Base-by-base conservation (phyloP, 257 asterid species). In the Nicotiana tomentosiformis region DNA sequence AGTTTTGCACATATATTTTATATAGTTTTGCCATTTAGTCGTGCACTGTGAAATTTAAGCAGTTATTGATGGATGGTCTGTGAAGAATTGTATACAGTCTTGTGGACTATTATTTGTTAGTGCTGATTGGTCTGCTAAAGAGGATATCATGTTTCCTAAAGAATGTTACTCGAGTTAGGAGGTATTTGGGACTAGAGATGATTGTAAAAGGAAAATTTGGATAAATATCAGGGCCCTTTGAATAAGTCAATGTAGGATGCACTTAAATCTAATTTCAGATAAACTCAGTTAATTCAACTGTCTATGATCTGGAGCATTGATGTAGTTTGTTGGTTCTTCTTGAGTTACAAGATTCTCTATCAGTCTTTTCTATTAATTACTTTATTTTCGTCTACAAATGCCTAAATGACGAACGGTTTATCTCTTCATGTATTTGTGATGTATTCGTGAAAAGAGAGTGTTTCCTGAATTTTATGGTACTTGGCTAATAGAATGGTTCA, bases 281-380 rank as follows among this genome's bases (percentile, higher is more conserved):
- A 72, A 35, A 23, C 49, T 72, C 78, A 23, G 37, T 10, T 72
- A 18, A 46, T 72, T 20, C 60, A 72, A 23, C 78, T 20, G 37
- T 5, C 33, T 72, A 20, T 23, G 55, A 46, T 29, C 49, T 72
- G 37, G 78, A 20, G 78, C 78, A 72, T 11, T 23, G 70, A 2
- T n/a, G 7, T 72, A 14, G 37, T 7, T 46, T 43, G 49, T 72
- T 72, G 60, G 78, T 20, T 46, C 58, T 43, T 43, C 60, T 46
- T 46, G 60, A 72, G 23, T 46, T 72, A 46, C 79, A 72, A 49
- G 79, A 72, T 72, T 72, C 78, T 70, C 60, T 46, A 35, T 72
- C 61, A 12, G 17, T 39, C 23, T 46, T 20, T 11, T 72, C 79
- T 23, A 46, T 43, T 70, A 15, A 20, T 49, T 23, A 72, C 33